Conservation (phyloP, 23 red algal genomes). For the Gracilaria domingensis region DNA sequence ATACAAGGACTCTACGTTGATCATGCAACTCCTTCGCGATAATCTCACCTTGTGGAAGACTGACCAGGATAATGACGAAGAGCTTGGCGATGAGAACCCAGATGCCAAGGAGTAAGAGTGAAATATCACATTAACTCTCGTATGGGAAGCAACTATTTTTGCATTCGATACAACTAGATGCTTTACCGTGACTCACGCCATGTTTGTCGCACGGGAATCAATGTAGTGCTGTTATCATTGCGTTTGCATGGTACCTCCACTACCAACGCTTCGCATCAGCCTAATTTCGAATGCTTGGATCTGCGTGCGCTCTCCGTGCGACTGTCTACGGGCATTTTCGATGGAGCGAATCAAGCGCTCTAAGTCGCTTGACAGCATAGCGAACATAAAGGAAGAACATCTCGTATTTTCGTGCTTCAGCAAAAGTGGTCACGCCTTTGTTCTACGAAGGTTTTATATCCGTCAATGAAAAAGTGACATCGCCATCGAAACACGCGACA, state of each 20-base stretch:
- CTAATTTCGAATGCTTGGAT: conserved; percentile 11
- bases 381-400: conserved; percentile 42
- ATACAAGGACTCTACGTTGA: conserved; percentile 98
- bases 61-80: conserved; percentile 62
- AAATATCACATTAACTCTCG: conserved; percentile 15
- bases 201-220: conserved; percentile 5
- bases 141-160: conserved; percentile 14
- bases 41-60: conserved; percentile 99
- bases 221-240: conserved; percentile 1
- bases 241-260: background rate
- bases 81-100: conserved; percentile 65
- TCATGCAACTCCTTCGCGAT: conserved; percentile 99
- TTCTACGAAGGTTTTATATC: background rate
- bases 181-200: conserved; percentile 7
- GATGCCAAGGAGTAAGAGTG: conserved; percentile 56
- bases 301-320: conserved; percentile 4
- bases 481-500: background rate
- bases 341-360: conserved; percentile 23
- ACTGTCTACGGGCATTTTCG: conserved; percentile 29
- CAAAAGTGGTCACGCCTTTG: conserved; percentile 8
- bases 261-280: conserved; percentile 23
- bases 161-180: conserved; percentile 15
- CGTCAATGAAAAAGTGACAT: background rate
- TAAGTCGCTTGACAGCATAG: conserved; percentile 28
- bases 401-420: conserved; percentile 39